A percentile compares a stretch with the other conserved stretches of the same genome.
phyloP scores from a whole-genome alignment of 2,329 filamentous ascomycete genomes.

The Cordyceps militaris region DNA sequence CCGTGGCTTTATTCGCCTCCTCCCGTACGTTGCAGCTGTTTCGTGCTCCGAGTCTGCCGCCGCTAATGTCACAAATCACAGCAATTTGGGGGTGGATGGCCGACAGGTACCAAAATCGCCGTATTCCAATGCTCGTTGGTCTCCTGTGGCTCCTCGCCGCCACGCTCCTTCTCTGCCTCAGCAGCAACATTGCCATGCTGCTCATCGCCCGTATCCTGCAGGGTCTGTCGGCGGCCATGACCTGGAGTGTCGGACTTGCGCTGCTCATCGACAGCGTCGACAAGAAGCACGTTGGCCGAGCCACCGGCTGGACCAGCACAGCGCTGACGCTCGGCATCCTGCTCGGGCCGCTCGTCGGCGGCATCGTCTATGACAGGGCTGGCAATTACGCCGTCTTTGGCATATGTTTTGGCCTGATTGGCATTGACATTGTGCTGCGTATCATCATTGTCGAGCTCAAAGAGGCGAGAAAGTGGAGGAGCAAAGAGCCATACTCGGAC shows the following conservation, averaged over 20 bases:
- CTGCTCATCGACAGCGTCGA: conserved; percentile 30
- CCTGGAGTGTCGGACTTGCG: conserved; percentile 31
- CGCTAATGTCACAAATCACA: conserved; percentile 13
- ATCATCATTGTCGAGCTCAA: conserved; percentile 28
- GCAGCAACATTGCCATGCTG: conserved; percentile 25
- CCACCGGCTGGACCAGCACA: conserved; percentile 29
- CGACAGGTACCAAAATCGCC: conserved; percentile 27
- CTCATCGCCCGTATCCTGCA: conserved; percentile 27
- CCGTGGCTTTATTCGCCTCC: conserved; percentile 23
- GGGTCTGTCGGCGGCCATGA: conserved; percentile 27
- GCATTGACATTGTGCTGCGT: conserved; percentile 26
- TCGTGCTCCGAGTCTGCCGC: neutral
- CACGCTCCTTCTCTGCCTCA: conserved; percentile 27
- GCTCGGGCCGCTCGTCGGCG: conserved; percentile 26
- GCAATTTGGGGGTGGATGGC: conserved; percentile 31
- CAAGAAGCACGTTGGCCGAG: conserved; percentile 24
- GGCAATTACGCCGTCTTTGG: conserved; percentile 29
- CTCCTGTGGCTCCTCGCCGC: conserved; percentile 24
- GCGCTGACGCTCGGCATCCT: conserved; percentile 27
- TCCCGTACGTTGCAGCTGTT: conserved; percentile 23
- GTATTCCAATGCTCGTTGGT: conserved; percentile 27
- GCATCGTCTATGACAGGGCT: conserved; percentile 26
- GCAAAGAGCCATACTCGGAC: neutral
- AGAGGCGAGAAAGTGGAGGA: conserved; percentile 24
- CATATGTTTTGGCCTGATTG: conserved; percentile 30